Evolutionary conservation across 768 basidiomycete genomes (phyloP), one percentile per base, ranked within the genome.

Genomic region (Kwoniella sp.): DNA sequence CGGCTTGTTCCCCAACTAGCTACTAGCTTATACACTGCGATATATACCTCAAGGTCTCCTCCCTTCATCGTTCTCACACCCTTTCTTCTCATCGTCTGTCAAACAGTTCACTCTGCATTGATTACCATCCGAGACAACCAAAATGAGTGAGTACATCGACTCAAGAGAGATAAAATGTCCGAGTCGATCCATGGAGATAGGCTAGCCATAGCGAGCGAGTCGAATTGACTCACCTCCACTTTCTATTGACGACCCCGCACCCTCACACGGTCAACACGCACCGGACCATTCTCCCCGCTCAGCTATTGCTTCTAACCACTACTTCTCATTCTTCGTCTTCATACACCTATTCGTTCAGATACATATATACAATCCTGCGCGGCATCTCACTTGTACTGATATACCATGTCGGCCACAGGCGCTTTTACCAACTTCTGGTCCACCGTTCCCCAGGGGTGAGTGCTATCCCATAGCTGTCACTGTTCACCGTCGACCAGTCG

Each of bases 361-460:
- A 45, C 41, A 17, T 45, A 45, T 3, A 17, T n/a, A n/a, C n/a
- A n/a, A n/a, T n/a, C n/a, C n/a, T n/a, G n/a, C n/a, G n/a, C n/a
- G n/a, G n/a, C n/a, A 45, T 11, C 17, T 20, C 41, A 45, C 41
- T 20, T 17, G 11, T 45, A 45, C 41, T 45, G 41, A 45, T 17
- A 45, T 17, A 45, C 3, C 8, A 45, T 45, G 41, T 45, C 41
- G 41, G 41, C 41, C 4, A 29, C 58, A 60, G 58, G 45, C 48
- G 41, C 41, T 45, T 59, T 66, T 37, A 66, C 64, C 17, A 60
- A 66, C 51, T 66, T 66, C 53, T 66, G 64, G 64, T 25, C 22
- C 34, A 38, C 22, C 9, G 53, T 66, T 12, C 64, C 64, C 23
- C 64, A 66, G 38, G 64, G 64, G 64, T 65, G 30, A 54, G 64